A percentile compares a stretch with the other conserved stretches of the same genome.
Conservation (phyloP, 2,329 filamentous ascomycete species). For the Parascedosporium putredinis region DNA sequence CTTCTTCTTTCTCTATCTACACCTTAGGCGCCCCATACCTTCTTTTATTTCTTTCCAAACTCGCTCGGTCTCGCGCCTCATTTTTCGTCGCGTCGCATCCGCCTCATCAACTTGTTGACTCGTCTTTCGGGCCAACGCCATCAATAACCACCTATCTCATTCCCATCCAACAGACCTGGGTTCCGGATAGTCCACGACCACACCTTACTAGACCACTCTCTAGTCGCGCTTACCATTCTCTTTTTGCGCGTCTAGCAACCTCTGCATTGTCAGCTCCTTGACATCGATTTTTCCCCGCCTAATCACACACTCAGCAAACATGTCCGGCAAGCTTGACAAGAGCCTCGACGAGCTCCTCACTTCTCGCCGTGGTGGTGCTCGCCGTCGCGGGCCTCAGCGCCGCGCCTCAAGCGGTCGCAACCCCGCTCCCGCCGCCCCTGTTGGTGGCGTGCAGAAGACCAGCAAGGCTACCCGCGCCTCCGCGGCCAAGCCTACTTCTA, state of each 20-base stretch:
- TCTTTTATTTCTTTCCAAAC: background rate
- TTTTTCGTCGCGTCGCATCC: background rate
- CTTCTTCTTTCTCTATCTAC: too few relatives aligned
- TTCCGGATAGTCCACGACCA: background rate
- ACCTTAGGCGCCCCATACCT: too few relatives aligned
- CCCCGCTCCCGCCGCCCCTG: constrained; percentile 53
- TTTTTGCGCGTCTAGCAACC: background rate
- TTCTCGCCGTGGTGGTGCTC: constrained; percentile 53
- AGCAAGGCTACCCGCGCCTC: constrained; percentile 50
- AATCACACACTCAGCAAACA: constrained; percentile 33
- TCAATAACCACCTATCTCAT: too few relatives aligned
- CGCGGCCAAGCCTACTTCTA: constrained; percentile 53
- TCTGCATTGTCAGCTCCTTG: background rate
- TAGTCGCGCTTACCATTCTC: background rate
- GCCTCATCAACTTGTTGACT: background rate
- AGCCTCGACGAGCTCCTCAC: constrained; percentile 96
- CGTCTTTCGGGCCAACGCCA: background rate
- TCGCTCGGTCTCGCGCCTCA: background rate
- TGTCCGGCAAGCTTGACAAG: constrained; percentile 94
- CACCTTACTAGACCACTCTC: background rate
- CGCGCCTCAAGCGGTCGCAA: constrained; percentile 36
- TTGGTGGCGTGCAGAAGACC: constrained; percentile 79
- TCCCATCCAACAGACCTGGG: too few relatives aligned
- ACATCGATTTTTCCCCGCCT: constrained; percentile 12
- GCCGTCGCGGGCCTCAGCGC: constrained; percentile 39